Percentiles rank a stretch among this genome's conserved stretches.
These are phyloP conservation scores for Pythium periplocum DNA, from an alignment of 352 stramenopile genomes.

Conservation along the genomic window DNA sequence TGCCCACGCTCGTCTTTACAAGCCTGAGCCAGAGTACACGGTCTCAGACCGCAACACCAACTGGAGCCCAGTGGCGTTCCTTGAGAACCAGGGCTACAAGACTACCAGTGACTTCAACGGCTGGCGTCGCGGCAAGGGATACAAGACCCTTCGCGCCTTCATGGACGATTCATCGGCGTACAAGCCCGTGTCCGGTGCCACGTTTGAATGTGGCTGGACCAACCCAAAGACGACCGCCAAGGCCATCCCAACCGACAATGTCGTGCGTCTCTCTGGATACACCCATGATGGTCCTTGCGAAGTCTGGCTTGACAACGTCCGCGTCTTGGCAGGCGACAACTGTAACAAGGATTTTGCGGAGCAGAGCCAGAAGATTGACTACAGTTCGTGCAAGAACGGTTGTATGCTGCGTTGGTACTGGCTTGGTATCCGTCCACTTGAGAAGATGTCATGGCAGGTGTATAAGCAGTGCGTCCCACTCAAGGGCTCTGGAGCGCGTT, in stretches of 20 bases:
- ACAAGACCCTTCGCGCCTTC: slow-evolving; percentile 36
- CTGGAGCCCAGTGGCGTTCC: slow-evolving; percentile 30
- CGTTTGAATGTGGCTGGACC: slow-evolving; percentile 18
- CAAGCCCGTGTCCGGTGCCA: slow-evolving; percentile 28
- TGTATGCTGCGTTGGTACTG: slow-evolving; percentile 26
- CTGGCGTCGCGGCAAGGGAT: slow-evolving; percentile 29
- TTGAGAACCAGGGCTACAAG: slow-evolving; percentile 39
- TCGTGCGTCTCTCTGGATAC: slow-evolving; percentile 28
- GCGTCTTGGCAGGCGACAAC: slow-evolving; percentile 19
- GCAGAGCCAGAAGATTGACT: slow-evolving; percentile 24
- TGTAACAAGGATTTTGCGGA: slow-evolving; percentile 20
- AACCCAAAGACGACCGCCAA: slow-evolving; percentile 14
- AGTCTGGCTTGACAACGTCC: slow-evolving; percentile 18
- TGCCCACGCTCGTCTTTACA: slow-evolving; percentile 10
- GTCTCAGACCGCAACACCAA: slow-evolving; percentile 5
- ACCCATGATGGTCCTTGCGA: slow-evolving; percentile 16
- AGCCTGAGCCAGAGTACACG: slow-evolving; percentile 9
- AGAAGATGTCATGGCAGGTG: slow-evolving; percentile 41
- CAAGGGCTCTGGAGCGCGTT: neutral
- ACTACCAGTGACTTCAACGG: slow-evolving; percentile 35
- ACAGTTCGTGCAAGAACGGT: slow-evolving; percentile 12
- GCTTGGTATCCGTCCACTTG: slow-evolving; percentile 22
- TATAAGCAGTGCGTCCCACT: slow-evolving; percentile 50
- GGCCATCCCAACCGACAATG: slow-evolving; percentile 14
- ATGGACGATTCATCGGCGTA: slow-evolving; percentile 29